Conservation (phyloP, 2,329 filamentous ascomycete species). For the Fusarium stilboides region DNA sequence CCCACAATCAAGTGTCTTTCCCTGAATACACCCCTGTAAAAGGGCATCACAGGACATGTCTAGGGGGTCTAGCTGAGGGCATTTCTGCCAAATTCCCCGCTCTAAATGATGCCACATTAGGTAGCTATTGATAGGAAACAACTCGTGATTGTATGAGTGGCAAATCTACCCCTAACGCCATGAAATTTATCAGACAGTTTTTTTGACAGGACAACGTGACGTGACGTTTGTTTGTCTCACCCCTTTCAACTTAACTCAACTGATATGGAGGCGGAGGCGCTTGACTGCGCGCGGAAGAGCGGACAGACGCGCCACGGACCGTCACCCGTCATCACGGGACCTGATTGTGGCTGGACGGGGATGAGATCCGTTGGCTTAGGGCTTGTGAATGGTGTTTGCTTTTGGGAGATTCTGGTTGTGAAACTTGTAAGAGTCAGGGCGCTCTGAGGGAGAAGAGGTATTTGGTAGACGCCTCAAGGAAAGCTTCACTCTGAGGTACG, state of each 20-base stretch:
- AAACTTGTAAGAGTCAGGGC: constrained; percentile 19
- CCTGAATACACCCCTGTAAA: constrained; percentile 27
- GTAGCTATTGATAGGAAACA: neutral
- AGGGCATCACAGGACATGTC: constrained; percentile 40
- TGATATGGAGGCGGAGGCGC: constrained; percentile 23
- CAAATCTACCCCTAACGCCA: constrained; percentile 20
- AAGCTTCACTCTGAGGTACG: neutral
- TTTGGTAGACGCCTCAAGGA: constrained; percentile 10
- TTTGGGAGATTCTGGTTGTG: constrained; percentile 4
- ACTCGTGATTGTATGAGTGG: too few species aligned
- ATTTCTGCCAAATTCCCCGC: constrained; percentile 23
- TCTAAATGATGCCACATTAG: constrained; percentile 34
- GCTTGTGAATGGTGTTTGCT: constrained; percentile 10
- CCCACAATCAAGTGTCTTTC: constrained; percentile 37
- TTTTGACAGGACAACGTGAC: constrained; percentile 31
- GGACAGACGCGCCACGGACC: constrained; percentile 47
- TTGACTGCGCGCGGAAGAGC: constrained; percentile 25
- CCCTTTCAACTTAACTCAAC: constrained; percentile 1
- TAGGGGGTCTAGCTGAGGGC: constrained; percentile 26
- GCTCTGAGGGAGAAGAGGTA: neutral
- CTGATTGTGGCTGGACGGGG: constrained; percentile 34
- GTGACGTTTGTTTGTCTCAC: constrained; percentile 6
- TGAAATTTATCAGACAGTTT: constrained; percentile 6
- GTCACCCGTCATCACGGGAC: constrained; percentile 43
- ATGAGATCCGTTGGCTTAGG: constrained; percentile 18